Evolutionary conservation across 108 stramenopile genomes (phyloP).

Genomic region (Licmophora abbreviata): DNA sequence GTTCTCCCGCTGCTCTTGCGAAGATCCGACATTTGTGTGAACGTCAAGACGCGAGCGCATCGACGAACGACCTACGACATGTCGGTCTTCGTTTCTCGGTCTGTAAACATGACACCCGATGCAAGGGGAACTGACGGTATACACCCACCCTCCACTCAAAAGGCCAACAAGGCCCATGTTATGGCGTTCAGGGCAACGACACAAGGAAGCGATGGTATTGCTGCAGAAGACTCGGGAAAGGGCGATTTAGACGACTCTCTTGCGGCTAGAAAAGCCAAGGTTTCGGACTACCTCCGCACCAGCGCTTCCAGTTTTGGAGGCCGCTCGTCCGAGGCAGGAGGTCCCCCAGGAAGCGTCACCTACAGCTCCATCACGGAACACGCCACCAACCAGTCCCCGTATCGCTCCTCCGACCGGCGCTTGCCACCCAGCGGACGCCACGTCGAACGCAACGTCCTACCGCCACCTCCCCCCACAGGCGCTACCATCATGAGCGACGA

Average conservation of each 20-base stretch:
- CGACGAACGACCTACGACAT: slow-evolving; percentile 71
- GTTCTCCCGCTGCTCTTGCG: slow-evolving; percentile 63
- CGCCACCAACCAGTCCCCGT: slow-evolving; percentile 12
- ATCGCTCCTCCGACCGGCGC: neutral
- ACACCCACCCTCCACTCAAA: neutral
- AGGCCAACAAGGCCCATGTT: slow-evolving; percentile 12
- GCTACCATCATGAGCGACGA: slow-evolving; percentile 22
- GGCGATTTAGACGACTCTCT: neutral
- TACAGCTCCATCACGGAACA: slow-evolving; percentile 29
- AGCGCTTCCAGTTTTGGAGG: too few relatives aligned
- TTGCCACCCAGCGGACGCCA: too few relatives aligned
- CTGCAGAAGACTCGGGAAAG: neutral
- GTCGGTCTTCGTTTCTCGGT: slow-evolving; percentile 41
- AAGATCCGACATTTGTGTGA: slow-evolving; percentile 68
- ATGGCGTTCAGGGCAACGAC: neutral
- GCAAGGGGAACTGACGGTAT: neutral
- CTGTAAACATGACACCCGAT: neutral
- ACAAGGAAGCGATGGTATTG: neutral
- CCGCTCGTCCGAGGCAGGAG: too few relatives aligned
- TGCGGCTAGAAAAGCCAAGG: too few relatives aligned
- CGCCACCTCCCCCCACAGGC: neutral
- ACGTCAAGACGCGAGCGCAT: slow-evolving; percentile 64
- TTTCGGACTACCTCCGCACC: too few relatives aligned
- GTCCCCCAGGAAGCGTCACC: slow-evolving; percentile 22
- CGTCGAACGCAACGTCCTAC: too few relatives aligned